Percentiles rank a stretch among this genome's conserved stretches.
These are phyloP conservation scores for Typha latifolia DNA, from an alignment of 176 grass and related monocot species.

Conservation along the genomic window DNA sequence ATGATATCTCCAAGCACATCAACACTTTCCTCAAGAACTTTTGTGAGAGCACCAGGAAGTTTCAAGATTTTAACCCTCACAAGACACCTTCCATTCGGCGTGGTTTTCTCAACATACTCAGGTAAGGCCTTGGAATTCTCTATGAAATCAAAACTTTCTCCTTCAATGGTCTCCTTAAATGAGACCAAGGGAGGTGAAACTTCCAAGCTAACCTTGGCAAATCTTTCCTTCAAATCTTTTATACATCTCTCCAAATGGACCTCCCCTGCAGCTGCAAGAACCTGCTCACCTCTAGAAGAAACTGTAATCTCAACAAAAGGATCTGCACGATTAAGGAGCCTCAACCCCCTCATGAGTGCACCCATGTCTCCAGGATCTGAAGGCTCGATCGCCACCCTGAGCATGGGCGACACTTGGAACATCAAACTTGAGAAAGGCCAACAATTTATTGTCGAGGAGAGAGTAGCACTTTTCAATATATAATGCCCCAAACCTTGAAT, in stretches of 20 bases:
- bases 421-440: conserved; percentile 90
- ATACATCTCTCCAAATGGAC: conserved; percentile 86
- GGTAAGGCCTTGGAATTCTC: conserved; percentile 27
- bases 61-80: conserved; percentile 68
- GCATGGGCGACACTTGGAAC: conserved; percentile 82
- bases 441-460: conserved; percentile 61
- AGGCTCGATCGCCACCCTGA: conserved; percentile 85
- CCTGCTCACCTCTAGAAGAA: conserved; percentile 69
- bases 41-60: conserved; percentile 57
- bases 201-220: conserved; percentile 73
- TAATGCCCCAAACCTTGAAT: conserved; percentile 74
- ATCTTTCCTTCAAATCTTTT: conserved; percentile 84
- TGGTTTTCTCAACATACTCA: conserved; percentile 55
- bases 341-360: conserved; percentile 61
- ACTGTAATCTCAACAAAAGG: conserved; percentile 80
- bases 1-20: conserved; percentile 54
- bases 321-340: conserved; percentile 73
- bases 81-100: conserved; percentile 68
- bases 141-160: conserved; percentile 36
- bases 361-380: conserved; percentile 59
- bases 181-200: conserved; percentile 83
- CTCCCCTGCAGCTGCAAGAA: conserved; percentile 78
- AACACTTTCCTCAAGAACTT: conserved; percentile 74
- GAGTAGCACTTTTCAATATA: conserved; percentile 84
- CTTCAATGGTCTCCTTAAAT: conserved; percentile 83